A percentile compares a stretch with the other conserved stretches of the same genome.
Conservation (phyloP, 352 stramenopile genomes). For the Pythium sukuiense region DNA sequence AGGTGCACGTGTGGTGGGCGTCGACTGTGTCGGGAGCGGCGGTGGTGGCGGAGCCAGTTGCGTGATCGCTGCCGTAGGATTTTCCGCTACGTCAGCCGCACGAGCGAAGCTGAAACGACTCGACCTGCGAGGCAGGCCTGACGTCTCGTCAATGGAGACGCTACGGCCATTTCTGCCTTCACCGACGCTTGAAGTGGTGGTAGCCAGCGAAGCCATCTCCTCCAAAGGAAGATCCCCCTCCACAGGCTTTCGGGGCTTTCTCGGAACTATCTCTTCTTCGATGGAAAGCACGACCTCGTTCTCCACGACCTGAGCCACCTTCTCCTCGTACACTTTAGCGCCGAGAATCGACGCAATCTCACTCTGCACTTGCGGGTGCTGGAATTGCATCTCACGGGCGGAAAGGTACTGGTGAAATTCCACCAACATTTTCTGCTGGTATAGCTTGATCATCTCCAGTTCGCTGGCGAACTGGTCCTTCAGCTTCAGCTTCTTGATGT, state of each 20-base stretch:
- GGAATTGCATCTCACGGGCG: constrained; percentile 46
- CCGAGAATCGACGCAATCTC: constrained; percentile 45
- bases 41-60: not conserved
- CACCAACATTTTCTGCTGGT: constrained; percentile 43
- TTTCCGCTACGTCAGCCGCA: constrained; percentile 1
- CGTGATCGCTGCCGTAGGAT: not conserved
- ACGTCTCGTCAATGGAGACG: not conserved
- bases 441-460: constrained; percentile 56
- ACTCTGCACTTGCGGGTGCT: constrained; percentile 43
- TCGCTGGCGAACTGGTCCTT: constrained; percentile 57
- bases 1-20: not conserved
- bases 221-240: not conserved
- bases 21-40: not conserved
- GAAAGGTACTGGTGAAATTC: constrained; percentile 67
- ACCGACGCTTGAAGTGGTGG: not conserved
- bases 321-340: constrained; percentile 42
- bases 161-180: not conserved
- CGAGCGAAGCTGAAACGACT: constrained; percentile 63
- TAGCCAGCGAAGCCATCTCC: not conserved
- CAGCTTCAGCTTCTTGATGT: constrained; percentile 82
- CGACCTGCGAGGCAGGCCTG: constrained; percentile 30
- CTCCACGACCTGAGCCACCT: constrained; percentile 46
- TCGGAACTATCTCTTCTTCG: constrained; percentile 56
- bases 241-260: constrained; percentile 8
- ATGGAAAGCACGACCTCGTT: constrained; percentile 60